Conservation (phyloP, 2,329 filamentous ascomycete genomes). For the Monosporascus sp. region DNA sequence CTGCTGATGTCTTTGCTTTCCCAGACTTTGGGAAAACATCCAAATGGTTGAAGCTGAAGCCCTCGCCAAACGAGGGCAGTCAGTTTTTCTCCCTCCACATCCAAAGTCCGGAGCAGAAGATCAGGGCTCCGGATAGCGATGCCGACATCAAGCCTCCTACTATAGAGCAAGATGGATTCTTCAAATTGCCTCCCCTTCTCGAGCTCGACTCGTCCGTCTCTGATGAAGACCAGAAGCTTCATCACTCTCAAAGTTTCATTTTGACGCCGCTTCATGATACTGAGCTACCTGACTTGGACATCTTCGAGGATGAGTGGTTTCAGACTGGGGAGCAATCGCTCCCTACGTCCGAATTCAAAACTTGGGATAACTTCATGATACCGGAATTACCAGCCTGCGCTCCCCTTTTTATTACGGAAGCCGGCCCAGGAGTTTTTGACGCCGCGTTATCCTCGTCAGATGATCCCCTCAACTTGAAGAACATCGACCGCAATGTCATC, state of each 20-base stretch:
- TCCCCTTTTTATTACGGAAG: conserved; percentile 61
- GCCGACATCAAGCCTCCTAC: background rate
- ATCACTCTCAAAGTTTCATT: conserved; percentile 2
- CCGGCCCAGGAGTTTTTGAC: conserved; percentile 61
- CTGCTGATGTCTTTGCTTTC: conserved; percentile 56
- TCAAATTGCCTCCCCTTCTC: conserved; percentile 33
- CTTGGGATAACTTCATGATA: conserved; percentile 63
- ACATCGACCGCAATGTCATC: conserved; percentile 36
- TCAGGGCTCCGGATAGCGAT: conserved; percentile 7
- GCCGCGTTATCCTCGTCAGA: conserved; percentile 43
- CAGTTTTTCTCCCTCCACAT: conserved; percentile 41
- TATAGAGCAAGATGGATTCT: conserved; percentile 30
- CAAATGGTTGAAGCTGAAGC: conserved; percentile 36
- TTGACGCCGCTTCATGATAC: conserved; percentile 18
- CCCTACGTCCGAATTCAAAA: conserved; percentile 44
- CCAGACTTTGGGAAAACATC: conserved; percentile 56
- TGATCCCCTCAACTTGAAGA: conserved; percentile 34
- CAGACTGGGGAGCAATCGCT: conserved; percentile 26
- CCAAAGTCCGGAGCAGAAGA: conserved; percentile 18
- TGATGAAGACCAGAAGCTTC: conserved; percentile 4
- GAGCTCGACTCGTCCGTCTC: conserved; percentile 11
- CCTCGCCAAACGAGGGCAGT: conserved; percentile 15
- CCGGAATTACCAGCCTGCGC: conserved; percentile 30
- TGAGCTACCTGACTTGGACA: conserved; percentile 18
- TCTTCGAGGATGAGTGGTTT: conserved; percentile 43